Evolutionary conservation across 2,329 filamentous ascomycete species (phyloP), one percentile per base, ranked within the genome.

Genomic region (Huntiella bhutanensis): DNA sequence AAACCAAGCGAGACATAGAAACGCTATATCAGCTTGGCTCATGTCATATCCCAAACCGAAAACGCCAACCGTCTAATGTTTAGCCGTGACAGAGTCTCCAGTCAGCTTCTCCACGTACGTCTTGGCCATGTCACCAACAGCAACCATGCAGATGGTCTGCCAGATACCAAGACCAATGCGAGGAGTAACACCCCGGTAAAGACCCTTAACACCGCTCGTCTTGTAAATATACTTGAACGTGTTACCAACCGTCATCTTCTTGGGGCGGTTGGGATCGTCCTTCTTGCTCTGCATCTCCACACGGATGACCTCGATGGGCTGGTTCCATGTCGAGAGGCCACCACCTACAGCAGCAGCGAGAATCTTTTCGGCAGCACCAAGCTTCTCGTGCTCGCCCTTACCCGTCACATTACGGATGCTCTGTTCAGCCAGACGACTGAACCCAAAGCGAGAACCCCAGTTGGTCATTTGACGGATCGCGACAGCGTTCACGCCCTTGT

Each of bases 231-330:
- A 98, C 57, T 62, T 69, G 63, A 76, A 71, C 48, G 77, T 79
- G 65, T 86, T 94, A 56, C 79, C 83, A 52, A 98, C 91, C 43
- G 86, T 96, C 82, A 98, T 80, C 70, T 98, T 98, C 78, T 94
- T 94, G 56, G 91, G 91, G 45, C 91, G 82, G 71, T 96, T 96
- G 51, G 91, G 87, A 62, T 98, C 91, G 57, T 82, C 84, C 57
- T 81, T 95, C 79, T 95, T 96, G 70, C 84, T 93, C 77, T 98
- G 91, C 85, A 98, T 95, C 75, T 98, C 91, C 52, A 98, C 88
- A 53, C 91, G 85, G 62, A 98, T 95, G 61, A 98, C 91, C 75
- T 98, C 91, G 62, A 98, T 98, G 52, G 91, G 91, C 73, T 98
- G 91, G 68, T 98, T 98, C 91, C 91, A 98, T 53, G 91, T 91